Evolutionary conservation across 2,329 filamentous ascomycete species (phyloP).

Genomic region (Penicillium sp.): DNA sequence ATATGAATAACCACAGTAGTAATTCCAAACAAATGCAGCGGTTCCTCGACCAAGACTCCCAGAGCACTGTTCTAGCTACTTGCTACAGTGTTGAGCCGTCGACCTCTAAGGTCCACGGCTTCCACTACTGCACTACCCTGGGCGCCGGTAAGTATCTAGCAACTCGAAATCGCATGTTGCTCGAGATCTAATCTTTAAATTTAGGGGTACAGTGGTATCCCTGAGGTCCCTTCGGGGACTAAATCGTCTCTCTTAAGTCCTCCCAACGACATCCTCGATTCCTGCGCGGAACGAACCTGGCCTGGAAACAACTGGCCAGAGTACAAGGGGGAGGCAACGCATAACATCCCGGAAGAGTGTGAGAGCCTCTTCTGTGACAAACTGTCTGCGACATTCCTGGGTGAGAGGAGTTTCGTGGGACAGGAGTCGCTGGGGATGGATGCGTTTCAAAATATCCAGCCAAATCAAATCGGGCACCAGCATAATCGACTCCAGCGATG

Average conservation of each 20-base stretch:
- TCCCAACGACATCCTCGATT: slow-evolving; percentile 74
- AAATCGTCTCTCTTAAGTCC: slow-evolving; percentile 84
- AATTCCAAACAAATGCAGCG: slow-evolving; percentile 62
- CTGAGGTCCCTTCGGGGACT: slow-evolving; percentile 86
- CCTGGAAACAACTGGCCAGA: slow-evolving; percentile 36
- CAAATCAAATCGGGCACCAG: slow-evolving; percentile 27
- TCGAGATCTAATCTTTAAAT: slow-evolving; percentile 1
- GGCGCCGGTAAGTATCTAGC: slow-evolving; percentile 62
- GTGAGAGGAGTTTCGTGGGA: slow-evolving; percentile 78
- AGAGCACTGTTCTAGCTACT: slow-evolving; percentile 78
- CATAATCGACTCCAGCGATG: slow-evolving; percentile 32
- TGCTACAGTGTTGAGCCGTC: slow-evolving; percentile 79
- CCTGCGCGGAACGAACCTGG: slow-evolving; percentile 57
- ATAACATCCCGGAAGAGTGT: slow-evolving; percentile 98
- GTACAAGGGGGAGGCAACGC: slow-evolving; percentile 82
- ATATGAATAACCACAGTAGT: slow-evolving; percentile 71
- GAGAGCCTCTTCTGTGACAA: slow-evolving; percentile 99
- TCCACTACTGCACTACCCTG: slow-evolving; percentile 95
- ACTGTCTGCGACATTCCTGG: slow-evolving; percentile 89
- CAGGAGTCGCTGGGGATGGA: slow-evolving; percentile 84
- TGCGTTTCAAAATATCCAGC: slow-evolving; percentile 53
- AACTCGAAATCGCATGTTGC: background rate
- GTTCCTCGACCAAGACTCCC: slow-evolving; percentile 49
- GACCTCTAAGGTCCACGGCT: slow-evolving; percentile 70
- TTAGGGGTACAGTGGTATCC: slow-evolving; percentile 86